A percentile compares a stretch with the other conserved stretches of the same genome.
Evolutionary conservation across 2,329 filamentous ascomycete species (phyloP).

Genomic region (Arthrobotrys iridis): DNA sequence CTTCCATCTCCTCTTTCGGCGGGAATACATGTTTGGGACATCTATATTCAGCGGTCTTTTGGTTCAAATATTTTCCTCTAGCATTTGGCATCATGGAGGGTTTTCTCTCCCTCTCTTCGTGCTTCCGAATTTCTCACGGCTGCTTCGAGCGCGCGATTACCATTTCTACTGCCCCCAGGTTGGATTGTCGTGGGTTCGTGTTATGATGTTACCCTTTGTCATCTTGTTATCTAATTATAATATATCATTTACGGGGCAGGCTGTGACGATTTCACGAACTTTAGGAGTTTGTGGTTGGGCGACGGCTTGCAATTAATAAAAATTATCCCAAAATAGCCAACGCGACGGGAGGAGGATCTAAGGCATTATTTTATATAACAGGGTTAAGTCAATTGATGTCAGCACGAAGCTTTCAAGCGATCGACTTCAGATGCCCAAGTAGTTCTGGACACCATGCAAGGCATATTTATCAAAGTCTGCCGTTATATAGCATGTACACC

Average conservation of each 20-base stretch:
- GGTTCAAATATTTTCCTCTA: neutral
- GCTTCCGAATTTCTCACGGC: neutral
- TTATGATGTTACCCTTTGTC: neutral
- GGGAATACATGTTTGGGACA: neutral
- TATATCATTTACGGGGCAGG: neutral
- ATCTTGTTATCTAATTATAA: neutral
- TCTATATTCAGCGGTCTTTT: slow-evolving; percentile 1
- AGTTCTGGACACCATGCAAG: too few species aligned
- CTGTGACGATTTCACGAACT: neutral
- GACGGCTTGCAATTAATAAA: slow-evolving; percentile 4
- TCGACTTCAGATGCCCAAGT: too few species aligned
- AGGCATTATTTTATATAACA: too few species aligned
- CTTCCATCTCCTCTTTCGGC: neutral
- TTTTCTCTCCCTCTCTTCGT: neutral
- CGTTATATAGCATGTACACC: too few species aligned
- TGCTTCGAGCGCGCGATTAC: neutral
- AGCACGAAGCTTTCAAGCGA: too few species aligned
- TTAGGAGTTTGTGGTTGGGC: neutral
- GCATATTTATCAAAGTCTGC: too few species aligned
- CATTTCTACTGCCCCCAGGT: too few species aligned
- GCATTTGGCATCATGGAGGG: neutral
- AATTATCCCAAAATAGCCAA: too few species aligned
- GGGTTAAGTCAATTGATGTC: too few species aligned
- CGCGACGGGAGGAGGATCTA: too few species aligned
- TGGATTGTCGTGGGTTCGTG: too few species aligned